phyloP scores from a whole-genome alignment of 352 stramenopile species.

The Phytophthora foliorum region DNA sequence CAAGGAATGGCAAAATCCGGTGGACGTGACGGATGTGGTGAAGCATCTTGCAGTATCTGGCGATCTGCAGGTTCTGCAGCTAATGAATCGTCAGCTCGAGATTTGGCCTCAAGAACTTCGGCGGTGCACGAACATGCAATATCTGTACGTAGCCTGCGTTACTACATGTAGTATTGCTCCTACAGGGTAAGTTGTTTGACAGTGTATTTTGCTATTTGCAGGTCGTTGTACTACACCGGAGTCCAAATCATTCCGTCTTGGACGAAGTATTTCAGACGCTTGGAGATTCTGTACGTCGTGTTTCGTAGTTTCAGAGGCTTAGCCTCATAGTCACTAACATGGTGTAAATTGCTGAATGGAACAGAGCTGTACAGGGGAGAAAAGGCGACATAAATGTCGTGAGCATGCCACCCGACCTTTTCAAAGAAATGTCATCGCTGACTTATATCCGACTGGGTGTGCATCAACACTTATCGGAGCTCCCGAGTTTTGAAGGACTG shows the following conservation, averaged over 20 bases:
- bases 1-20: constrained; percentile 5
- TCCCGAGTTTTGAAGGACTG: constrained; percentile 31
- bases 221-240: constrained; percentile 32
- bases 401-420: constrained; percentile 9
- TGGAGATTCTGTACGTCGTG: constrained; percentile 37
- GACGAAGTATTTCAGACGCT: constrained; percentile 25
- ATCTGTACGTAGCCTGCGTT: constrained; percentile 7
- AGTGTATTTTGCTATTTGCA: not conserved
- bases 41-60: constrained; percentile 21
- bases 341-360: too few relatives aligned
- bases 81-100: constrained; percentile 24
- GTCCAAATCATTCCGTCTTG: constrained; percentile 31
- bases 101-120: constrained; percentile 23
- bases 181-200: too few relatives aligned
- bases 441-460: too few relatives aligned
- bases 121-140: constrained; percentile 8
- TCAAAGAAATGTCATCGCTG: constrained; percentile 15
- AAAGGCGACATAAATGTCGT: constrained; percentile 1
- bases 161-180: not conserved
- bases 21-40: constrained; percentile 18
- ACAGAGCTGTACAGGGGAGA: constrained; percentile 14
- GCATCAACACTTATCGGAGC: too few relatives aligned
- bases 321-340: too few relatives aligned
- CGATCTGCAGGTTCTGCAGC: constrained; percentile 15
- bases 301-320: too few relatives aligned